These are phyloP conservation scores for Lunularia cruciata DNA, from an alignment of 225 moss, liverwort and hornwort species.

Conservation along the genomic window DNA sequence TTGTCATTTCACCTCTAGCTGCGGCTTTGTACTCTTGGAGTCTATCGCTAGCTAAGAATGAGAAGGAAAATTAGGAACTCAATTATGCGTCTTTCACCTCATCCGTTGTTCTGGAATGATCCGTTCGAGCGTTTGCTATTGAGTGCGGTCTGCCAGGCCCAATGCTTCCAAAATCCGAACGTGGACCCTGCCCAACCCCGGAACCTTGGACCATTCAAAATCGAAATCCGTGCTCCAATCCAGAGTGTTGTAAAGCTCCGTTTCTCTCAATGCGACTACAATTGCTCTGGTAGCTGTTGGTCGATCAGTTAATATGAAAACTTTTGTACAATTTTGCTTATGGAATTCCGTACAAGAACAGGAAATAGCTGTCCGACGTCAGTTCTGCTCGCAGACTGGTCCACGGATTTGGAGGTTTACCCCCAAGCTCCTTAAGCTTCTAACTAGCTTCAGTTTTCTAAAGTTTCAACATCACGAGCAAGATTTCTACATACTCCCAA, in stretches of 20 bases:
- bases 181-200: slow-evolving; percentile 50
- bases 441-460: too few species aligned
- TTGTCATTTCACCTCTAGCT: too few species aligned
- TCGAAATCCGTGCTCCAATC: slow-evolving; percentile 86
- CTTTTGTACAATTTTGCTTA: slow-evolving; percentile 44
- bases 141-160: slow-evolving; percentile 52
- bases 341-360: slow-evolving; percentile 13
- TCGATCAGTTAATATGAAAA: slow-evolving; percentile 62
- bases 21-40: too few species aligned
- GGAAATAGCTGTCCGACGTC: too few species aligned
- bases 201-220: slow-evolving; percentile 64
- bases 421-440: background rate
- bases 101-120: background rate
- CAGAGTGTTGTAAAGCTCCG: slow-evolving; percentile 58
- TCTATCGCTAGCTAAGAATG: too few species aligned
- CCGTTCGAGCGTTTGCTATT: slow-evolving; percentile 36
- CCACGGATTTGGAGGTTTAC: background rate
- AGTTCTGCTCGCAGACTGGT: too few species aligned
- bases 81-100: too few species aligned
- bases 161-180: slow-evolving; percentile 72
- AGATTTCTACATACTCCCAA: too few species aligned
- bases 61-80: too few species aligned
- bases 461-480: background rate
- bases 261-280: slow-evolving; percentile 71
- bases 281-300: slow-evolving; percentile 52